Conservation (phyloP, 495 filamentous ascomycete genomes). For the Lepidopterella palustris region DNA sequence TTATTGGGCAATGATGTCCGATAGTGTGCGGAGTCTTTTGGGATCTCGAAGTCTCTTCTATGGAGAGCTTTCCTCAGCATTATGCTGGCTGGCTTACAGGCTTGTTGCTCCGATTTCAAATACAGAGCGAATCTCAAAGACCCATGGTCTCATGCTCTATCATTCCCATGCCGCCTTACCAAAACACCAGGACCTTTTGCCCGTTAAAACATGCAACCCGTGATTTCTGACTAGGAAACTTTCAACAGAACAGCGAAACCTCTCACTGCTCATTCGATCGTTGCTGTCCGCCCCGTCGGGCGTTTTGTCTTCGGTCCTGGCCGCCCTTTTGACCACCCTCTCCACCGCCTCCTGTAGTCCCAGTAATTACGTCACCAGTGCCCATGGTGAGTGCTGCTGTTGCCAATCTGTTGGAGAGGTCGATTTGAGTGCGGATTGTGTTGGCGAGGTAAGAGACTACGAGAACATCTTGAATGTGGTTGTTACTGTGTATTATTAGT, state of each 20-base stretch:
- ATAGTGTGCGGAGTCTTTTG: not conserved
- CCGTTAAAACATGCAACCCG: not conserved
- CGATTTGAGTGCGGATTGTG: constrained; percentile 98
- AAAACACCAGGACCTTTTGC: not conserved
- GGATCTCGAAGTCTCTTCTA: not conserved
- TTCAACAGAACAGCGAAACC: not conserved
- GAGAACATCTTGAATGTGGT: constrained; percentile 97
- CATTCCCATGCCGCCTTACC: not conserved
- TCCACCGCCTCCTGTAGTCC: constrained; percentile 11
- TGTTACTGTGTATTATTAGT: constrained; percentile 58
- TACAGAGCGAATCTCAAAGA: too few relatives aligned
- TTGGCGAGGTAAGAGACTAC: constrained; percentile 96
- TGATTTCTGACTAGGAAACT: not conserved
- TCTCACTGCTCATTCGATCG: not conserved
- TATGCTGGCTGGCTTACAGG: not conserved
- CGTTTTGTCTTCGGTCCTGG: constrained; percentile 1
- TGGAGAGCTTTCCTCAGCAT: not conserved
- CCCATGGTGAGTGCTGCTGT: constrained; percentile 66
- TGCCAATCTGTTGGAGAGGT: constrained; percentile 87
- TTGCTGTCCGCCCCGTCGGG: constrained; percentile 2
- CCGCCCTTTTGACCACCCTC: constrained; percentile 19
- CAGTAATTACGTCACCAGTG: constrained; percentile 25
- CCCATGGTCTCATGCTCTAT: not conserved
- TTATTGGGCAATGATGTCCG: not conserved
- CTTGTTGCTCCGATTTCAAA: too few relatives aligned